phyloP scores from a whole-genome alignment of 257 asterid genomes.

The Galeopsis tetrahit region DNA sequence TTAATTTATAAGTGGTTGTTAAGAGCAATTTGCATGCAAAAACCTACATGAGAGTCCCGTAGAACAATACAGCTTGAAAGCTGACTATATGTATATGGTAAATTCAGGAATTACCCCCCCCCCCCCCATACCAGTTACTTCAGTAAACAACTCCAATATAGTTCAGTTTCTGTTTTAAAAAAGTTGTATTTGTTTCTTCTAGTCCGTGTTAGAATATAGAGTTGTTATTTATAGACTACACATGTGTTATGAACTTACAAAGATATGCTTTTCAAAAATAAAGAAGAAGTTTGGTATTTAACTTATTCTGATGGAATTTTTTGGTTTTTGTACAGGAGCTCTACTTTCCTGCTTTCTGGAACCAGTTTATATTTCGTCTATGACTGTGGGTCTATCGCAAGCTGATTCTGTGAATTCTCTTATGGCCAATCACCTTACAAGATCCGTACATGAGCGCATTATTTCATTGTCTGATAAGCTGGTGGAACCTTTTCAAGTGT shows the following conservation, averaged over 20 bases:
- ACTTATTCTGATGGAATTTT: background rate
- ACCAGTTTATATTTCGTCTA: constrained; percentile 76
- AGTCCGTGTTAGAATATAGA: constrained; percentile 27
- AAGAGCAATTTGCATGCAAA: constrained; percentile 14
- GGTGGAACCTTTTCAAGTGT: constrained; percentile 68
- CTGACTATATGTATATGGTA: constrained; percentile 6
- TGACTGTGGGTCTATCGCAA: constrained; percentile 67
- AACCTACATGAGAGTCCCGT: constrained; percentile 17
- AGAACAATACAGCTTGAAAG: constrained; percentile 4
- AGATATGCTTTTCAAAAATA: constrained; percentile 2
- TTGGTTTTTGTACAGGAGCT: constrained; percentile 56
- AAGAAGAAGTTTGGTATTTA: constrained; percentile 13
- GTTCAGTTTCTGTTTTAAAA: background rate
- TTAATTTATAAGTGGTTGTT: constrained; percentile 12
- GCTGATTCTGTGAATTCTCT: constrained; percentile 36
- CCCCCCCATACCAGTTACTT: constrained; percentile 4
- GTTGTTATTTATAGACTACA: background rate
- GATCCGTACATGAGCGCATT: constrained; percentile 65
- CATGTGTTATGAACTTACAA: constrained; percentile 1
- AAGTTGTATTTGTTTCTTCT: constrained; percentile 23
- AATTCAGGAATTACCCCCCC: background rate
- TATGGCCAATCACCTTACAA: constrained; percentile 45
- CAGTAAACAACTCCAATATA: background rate
- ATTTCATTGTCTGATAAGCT: constrained; percentile 59
- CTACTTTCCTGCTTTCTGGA: constrained; percentile 80